These are phyloP conservation scores for Trametes sp. DNA, from an alignment of 1,284 basidiomycete species.

Conservation along the genomic window DNA sequence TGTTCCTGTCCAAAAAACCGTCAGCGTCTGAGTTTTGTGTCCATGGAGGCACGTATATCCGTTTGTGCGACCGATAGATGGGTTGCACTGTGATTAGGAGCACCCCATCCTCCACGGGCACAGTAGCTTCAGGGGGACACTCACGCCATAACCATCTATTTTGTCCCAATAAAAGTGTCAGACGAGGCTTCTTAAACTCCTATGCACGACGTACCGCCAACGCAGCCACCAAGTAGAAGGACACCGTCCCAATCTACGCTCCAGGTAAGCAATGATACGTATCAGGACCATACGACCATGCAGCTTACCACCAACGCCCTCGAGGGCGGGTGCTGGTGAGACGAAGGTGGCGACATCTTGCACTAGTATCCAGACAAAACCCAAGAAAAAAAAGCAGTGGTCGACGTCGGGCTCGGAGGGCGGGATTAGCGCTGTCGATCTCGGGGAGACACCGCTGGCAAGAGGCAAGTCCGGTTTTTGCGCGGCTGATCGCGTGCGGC, in stretches of 20 bases:
- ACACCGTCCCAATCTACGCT: slow-evolving; percentile 61
- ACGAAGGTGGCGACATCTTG: slow-evolving; percentile 25
- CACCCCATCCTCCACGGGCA: no score
- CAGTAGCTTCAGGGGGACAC: slow-evolving; percentile 8
- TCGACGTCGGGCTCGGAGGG: neutral
- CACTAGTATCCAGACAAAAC: slow-evolving; percentile 3
- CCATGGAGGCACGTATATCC: neutral
- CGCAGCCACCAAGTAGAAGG: slow-evolving; percentile 84
- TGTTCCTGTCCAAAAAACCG: slow-evolving; percentile 58
- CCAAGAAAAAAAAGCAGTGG: neutral
- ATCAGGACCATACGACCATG: neutral
- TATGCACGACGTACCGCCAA: slow-evolving; percentile 79
- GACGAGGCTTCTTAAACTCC: slow-evolving; percentile 7
- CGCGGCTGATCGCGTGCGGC: slow-evolving; percentile 10
- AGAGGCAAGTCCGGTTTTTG: slow-evolving; percentile 16
- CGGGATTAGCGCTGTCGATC: neutral
- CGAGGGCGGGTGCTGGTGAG: slow-evolving; percentile 31
- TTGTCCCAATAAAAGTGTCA: slow-evolving; percentile 30
- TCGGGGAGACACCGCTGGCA: slow-evolving; percentile 18
- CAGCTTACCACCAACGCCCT: slow-evolving; percentile 34
- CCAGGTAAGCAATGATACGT: neutral
- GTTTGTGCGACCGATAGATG: no score
- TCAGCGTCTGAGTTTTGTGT: slow-evolving; percentile 6
- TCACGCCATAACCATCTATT: slow-evolving; percentile 83
- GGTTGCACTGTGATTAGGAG: no score